Percentiles rank a stretch among this genome's conserved stretches.
Evolutionary conservation across 495 filamentous ascomycete species (phyloP).

Genomic region (Pyronema domesticum): DNA sequence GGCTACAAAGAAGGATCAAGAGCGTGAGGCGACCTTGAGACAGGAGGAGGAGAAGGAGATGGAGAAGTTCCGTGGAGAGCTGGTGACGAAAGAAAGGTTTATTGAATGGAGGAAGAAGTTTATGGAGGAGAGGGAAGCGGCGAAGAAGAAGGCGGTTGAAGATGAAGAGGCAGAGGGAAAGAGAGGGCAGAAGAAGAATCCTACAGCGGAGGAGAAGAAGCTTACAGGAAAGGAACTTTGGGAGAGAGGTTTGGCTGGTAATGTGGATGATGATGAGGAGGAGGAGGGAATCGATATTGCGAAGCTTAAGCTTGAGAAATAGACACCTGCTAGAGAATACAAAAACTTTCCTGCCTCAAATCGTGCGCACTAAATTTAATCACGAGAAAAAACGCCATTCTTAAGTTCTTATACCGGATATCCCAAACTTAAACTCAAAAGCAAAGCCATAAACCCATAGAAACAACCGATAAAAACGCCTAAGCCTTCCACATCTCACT

Average conservation of each 20-base stretch:
- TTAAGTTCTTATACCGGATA: too few species aligned
- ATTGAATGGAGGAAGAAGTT: slow-evolving; percentile 67
- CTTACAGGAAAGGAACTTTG: slow-evolving; percentile 24
- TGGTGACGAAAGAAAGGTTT: slow-evolving; percentile 71
- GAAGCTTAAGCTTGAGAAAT: slow-evolving; percentile 20
- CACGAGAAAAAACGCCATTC: too few species aligned
- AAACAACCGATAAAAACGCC: slow-evolving; percentile 8
- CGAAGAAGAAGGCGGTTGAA: slow-evolving; percentile 8
- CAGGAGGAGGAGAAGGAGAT: slow-evolving; percentile 83
- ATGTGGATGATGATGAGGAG: slow-evolving; percentile 14
- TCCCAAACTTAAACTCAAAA: neutral
- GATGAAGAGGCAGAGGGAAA: slow-evolving; percentile 15
- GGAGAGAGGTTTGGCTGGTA: slow-evolving; percentile 21
- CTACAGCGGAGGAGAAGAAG: slow-evolving; percentile 26
- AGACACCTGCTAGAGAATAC: neutral
- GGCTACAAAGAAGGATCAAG: slow-evolving; percentile 38
- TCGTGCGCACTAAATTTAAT: neutral
- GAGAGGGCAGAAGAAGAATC: slow-evolving; percentile 21
- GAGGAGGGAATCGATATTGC: slow-evolving; percentile 18
- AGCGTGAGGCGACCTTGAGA: slow-evolving; percentile 45
- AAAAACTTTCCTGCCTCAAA: neutral
- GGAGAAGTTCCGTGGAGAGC: slow-evolving; percentile 82
- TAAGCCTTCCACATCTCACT: slow-evolving; percentile 17
- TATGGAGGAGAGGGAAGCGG: slow-evolving; percentile 51
- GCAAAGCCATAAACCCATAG: neutral